Base-by-base conservation (phyloP, 352 stramenopile genomes). In the Elongisporangium anandrum region DNA sequence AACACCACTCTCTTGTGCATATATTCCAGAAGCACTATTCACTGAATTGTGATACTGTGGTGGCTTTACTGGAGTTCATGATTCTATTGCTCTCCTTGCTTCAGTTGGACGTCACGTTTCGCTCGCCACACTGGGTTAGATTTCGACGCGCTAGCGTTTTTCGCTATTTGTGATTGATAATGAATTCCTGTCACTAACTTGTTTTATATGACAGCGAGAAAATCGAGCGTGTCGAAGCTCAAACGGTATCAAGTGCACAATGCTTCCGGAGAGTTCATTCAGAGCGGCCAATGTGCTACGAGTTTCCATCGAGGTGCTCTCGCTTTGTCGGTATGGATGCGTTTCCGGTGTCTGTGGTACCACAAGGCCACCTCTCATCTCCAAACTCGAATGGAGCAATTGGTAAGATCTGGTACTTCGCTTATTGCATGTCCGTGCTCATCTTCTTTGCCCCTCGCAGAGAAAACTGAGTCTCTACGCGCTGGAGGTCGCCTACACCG, bases 1-100 rank as follows among this genome's bases (percentile, higher is more conserved):
- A 77, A 48, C 63, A 57, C 29, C 68, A 69, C 29, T 57, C 53
- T 0, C 54, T 73, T 20, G 38, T 62, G n/a, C 48, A 64, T n/a
- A 75, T 60, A 17, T 84, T 84, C 61, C 73, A 84, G 55, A 79
- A 74, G 51, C 70, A 65, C 20, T 21, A 73, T 17, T 59, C 67
- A 16, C 61, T 81, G 48, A 80, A 79, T 24, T 69, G 52, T 6
- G 77, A 85, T 19, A 61, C 64, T 5, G 61, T 70, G 12, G 70
- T 83, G n/a, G 67, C 75, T 1, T 20, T 24, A 0, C 53, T 87
- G 1, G 77, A 87, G 62, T 63, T 79, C 23, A 29, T 60, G 20
- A 85, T 87, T 47, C 71, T 81, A 41, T 24, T 76, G 48, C 34
- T 79, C 8, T 81, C 77, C 5, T 41, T 67, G 20, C 55, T 70